A percentile compares a stretch with the other conserved stretches of the same genome.
Conservation (phyloP, 148 eudicot species). For the Drosera capensis region DNA sequence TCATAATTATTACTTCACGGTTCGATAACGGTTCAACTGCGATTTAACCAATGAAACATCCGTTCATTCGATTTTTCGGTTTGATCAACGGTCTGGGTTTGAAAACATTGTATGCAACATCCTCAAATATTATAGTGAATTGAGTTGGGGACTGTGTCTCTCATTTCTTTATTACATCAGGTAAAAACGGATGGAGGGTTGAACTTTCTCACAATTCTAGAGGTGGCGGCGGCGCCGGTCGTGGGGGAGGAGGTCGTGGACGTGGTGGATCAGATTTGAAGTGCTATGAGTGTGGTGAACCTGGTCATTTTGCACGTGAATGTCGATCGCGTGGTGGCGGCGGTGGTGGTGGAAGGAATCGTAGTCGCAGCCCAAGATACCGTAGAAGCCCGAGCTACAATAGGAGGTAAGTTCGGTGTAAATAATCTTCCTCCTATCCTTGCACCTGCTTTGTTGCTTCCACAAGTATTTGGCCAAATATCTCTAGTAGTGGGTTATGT, state of each 20-base stretch:
- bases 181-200: conserved; percentile 97
- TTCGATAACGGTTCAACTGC: too few species aligned
- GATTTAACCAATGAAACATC: too few species aligned
- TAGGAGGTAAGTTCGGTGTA: conserved; percentile 39
- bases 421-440: neutral
- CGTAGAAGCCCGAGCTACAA: conserved; percentile 98
- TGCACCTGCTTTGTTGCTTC: neutral
- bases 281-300: conserved; percentile 94
- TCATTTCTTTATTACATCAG: too few species aligned
- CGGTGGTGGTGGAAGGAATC: conserved; percentile 62
- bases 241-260: conserved; percentile 69
- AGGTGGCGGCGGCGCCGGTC: conserved; percentile 43
- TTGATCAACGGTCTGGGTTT: too few species aligned
- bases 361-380: conserved; percentile 87
- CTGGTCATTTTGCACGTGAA: conserved; percentile 98
- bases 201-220: conserved; percentile 94
- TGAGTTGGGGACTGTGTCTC: too few species aligned
- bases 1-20: too few species aligned
- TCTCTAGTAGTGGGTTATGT: too few species aligned
- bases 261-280: conserved; percentile 94
- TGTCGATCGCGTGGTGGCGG: conserved; percentile 54
- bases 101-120: too few species aligned
- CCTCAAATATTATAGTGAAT: too few species aligned
- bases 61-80: too few species aligned
- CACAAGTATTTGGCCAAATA: neutral